Base-by-base conservation (phyloP, 2,329 filamentous ascomycete genomes). In the Harringtonia aguacate region DNA sequence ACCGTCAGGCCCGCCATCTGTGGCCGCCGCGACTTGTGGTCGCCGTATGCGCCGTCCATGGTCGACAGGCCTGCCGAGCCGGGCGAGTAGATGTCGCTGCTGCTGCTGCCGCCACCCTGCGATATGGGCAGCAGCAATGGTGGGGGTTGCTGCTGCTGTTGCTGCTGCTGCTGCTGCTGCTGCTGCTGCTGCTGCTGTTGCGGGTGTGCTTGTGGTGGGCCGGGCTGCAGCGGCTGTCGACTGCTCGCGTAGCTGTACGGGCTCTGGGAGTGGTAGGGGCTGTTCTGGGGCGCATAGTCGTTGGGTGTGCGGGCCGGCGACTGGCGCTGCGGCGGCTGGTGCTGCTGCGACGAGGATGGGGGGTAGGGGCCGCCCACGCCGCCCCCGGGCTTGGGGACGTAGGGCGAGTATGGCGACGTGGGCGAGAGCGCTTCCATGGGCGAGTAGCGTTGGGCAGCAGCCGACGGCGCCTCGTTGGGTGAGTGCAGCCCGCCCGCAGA, bases 381-480 rank as follows among this genome's bases (percentile, higher is more conserved):
- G 68, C 77, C 8, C 14, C 21, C 49, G 70, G 77, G 60, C 69
- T 84, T 66, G 20, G 72, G 58, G 31, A 77, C 74, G 65, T 94
- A 94, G 37, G 73, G 59, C 37, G 77, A 75, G 65, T 94, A 94
- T 29, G 87, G 81, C 45, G 85, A 83, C 29, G 82, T 79, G 34
- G 88, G 86, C 48, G 88, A 87, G 48, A 94, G 69, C 15, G 79
- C 77, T 61, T 95, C 90, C 89, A 95, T 95, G 51, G 90, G 92
- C 38, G 90, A 97, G 66, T 97, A 97, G 59, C 89, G 80, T 61
- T 94, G 86, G 47, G 88, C 86, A 46, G 87, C 86, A 41, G 86
- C 74, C 36, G 87, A 92, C 47, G 85, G 80, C 7, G 10, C 24
- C 57, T 90, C 81, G 52, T 81, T 80, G 41, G 81, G 69, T 38